Evolutionary conservation across 108 stramenopile genomes (phyloP).

Genomic region (Cyclotella sp.): DNA sequence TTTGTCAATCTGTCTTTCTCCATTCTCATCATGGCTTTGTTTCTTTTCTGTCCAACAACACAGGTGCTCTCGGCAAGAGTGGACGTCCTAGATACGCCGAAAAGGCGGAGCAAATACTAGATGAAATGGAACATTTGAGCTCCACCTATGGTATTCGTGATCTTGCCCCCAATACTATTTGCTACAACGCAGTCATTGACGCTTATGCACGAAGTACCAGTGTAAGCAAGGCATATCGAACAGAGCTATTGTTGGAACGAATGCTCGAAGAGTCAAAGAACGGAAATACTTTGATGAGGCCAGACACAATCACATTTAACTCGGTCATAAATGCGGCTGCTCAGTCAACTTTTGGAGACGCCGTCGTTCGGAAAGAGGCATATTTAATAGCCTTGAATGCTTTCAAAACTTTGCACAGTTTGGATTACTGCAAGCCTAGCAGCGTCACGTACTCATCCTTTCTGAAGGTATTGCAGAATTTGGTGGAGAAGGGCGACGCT

Average conservation of each 20-base stretch:
- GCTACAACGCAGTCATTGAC: conserved; percentile 72
- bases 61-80: conserved; percentile 37
- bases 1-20: not conserved
- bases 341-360: conserved; percentile 33
- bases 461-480: conserved; percentile 37
- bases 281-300: conserved; percentile 43
- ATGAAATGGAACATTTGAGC: conserved; percentile 56
- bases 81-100: conserved; percentile 35
- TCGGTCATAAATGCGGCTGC: conserved; percentile 66
- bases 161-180: conserved; percentile 60
- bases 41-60: not conserved
- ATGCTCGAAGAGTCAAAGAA: conserved; percentile 52
- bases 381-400: conserved; percentile 38
- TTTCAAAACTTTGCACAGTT: conserved; percentile 32
- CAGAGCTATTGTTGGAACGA: conserved; percentile 45
- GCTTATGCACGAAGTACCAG: conserved; percentile 57
- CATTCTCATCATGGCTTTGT: not conserved
- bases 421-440: conserved; percentile 40
- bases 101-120: conserved; percentile 56
- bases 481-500: conserved; percentile 34
- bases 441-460: conserved; percentile 43
- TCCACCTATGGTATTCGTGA: conserved; percentile 32
- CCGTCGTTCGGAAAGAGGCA: conserved; percentile 33
- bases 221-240: conserved; percentile 59
- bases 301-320: conserved; percentile 77